Evolutionary conservation across 2,329 filamentous ascomycete species (phyloP).

Genomic region (Exophiala lecanii-corni): DNA sequence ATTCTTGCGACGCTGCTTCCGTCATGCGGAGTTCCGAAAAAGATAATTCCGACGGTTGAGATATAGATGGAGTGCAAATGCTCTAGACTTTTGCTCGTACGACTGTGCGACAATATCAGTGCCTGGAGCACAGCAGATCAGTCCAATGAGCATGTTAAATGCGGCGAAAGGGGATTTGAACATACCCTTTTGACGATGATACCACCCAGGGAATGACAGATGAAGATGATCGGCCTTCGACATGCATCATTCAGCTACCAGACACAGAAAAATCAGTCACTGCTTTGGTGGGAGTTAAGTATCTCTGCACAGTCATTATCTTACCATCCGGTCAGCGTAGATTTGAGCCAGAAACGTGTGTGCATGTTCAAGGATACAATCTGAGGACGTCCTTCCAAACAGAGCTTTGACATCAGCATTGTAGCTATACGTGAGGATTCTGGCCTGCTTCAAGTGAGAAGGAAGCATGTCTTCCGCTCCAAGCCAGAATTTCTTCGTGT

Average conservation of each 20-base stretch:
- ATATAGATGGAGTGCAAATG: conserved; percentile 35
- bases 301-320: too few species aligned
- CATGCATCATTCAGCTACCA: conserved; percentile 5
- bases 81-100: conserved; percentile 25
- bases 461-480: conserved; percentile 32
- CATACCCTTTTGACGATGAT: conserved; percentile 38
- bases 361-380: conserved; percentile 34
- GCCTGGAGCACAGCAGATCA: too few species aligned
- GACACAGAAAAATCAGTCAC: conserved; percentile 1
- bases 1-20: conserved; percentile 30
- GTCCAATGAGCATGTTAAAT: too few species aligned
- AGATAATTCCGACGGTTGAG: conserved; percentile 35
- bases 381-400: conserved; percentile 27
- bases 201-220: conserved; percentile 40
- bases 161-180: background rate
- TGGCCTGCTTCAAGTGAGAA: conserved; percentile 27
- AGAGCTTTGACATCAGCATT: conserved; percentile 27
- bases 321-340: conserved; percentile 32
- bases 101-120: conserved; percentile 31
- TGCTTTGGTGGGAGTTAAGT: conserved; percentile 5
- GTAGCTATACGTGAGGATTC: conserved; percentile 33
- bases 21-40: conserved; percentile 36
- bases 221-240: conserved; percentile 35
- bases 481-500: conserved; percentile 1
- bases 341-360: conserved; percentile 34